A percentile compares a stretch with the other conserved stretches of the same genome.
phyloP scores from a whole-genome alignment of 371 early-diverging fungal species.

The Dinochytrium kinnereticum region DNA sequence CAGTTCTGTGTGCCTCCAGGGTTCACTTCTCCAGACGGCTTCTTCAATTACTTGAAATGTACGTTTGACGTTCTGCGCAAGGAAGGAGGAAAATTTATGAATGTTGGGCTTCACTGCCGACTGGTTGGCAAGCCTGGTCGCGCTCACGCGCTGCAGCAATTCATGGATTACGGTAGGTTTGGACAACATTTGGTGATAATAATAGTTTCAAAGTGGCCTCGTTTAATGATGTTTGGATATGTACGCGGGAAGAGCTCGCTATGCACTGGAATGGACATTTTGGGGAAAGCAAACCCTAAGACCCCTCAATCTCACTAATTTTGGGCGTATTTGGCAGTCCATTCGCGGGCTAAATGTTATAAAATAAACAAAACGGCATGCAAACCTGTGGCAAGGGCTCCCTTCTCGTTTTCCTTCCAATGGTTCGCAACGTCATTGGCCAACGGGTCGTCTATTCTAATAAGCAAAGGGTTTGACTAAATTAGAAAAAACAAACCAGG shows the following conservation, averaged over 20 bases:
- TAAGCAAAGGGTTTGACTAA: neutral
- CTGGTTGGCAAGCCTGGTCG: conserved; percentile 56
- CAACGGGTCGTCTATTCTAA: conserved; percentile 84
- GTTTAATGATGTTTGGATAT: conserved; percentile 52
- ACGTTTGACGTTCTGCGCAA: conserved; percentile 50
- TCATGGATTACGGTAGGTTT: conserved; percentile 49
- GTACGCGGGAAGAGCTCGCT: conserved; percentile 54
- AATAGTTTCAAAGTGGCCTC: conserved; percentile 30
- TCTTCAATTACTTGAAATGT: conserved; percentile 53
- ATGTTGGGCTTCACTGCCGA: conserved; percentile 56
- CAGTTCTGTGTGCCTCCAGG: conserved; percentile 51
- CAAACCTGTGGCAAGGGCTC: conserved; percentile 88
- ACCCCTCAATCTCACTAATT: neutral
- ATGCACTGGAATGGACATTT: conserved; percentile 43
- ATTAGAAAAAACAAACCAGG: conserved; percentile 62
- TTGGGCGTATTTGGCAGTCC: conserved; percentile 36
- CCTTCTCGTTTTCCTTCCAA: conserved; percentile 95
- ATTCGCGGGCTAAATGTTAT: conserved; percentile 31
- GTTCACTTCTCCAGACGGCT: conserved; percentile 51
- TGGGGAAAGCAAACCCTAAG: conserved; percentile 17
- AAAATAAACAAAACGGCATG: conserved; percentile 3
- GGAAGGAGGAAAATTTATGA: conserved; percentile 57
- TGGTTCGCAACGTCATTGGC: conserved; percentile 99
- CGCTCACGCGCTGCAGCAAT: conserved; percentile 45
- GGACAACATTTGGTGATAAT: neutral